Evolutionary conservation across 148 eudicot species (phyloP).

Genomic region (Fagopyrum esculentum): DNA sequence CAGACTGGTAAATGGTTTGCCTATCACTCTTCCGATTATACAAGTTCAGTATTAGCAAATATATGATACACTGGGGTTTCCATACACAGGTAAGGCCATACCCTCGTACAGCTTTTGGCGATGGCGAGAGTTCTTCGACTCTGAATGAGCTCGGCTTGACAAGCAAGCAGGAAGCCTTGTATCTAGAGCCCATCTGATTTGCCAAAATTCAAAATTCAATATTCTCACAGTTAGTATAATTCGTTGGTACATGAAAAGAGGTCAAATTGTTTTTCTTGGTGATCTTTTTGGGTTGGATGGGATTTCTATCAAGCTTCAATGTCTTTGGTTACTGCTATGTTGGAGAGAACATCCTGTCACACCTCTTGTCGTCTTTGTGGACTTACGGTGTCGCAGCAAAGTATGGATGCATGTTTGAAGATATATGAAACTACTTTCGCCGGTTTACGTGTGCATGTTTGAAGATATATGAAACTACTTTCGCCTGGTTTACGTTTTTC

Average conservation of each 20-base stretch:
- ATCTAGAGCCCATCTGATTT: slow-evolving; percentile 11
- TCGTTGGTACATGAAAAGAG: not conserved
- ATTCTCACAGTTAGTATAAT: not conserved
- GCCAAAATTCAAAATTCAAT: not conserved
- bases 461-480: no score
- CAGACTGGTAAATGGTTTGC: slow-evolving; percentile 52
- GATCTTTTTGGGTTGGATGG: not conserved
- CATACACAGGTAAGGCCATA: slow-evolving; percentile 69
- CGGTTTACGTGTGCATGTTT: no score
- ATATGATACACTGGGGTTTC: not conserved
- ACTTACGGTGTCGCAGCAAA: not conserved
- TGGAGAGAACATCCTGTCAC: not conserved
- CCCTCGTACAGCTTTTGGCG: slow-evolving; percentile 80
- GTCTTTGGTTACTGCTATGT: no score
- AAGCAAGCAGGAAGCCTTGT: slow-evolving; percentile 22
- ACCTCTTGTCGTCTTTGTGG: not conserved
- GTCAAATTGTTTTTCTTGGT: not conserved
- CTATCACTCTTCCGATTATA: not conserved
- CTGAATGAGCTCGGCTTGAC: slow-evolving; percentile 71
- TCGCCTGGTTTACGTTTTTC: no score
- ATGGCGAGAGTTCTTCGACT: slow-evolving; percentile 47
- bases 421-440: no score
- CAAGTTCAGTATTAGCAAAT: no score
- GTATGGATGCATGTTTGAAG: no score
- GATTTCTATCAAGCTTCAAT: no score